Base-by-base conservation (phyloP, 2,329 filamentous ascomycete genomes). In the Claviceps cyperi region DNA sequence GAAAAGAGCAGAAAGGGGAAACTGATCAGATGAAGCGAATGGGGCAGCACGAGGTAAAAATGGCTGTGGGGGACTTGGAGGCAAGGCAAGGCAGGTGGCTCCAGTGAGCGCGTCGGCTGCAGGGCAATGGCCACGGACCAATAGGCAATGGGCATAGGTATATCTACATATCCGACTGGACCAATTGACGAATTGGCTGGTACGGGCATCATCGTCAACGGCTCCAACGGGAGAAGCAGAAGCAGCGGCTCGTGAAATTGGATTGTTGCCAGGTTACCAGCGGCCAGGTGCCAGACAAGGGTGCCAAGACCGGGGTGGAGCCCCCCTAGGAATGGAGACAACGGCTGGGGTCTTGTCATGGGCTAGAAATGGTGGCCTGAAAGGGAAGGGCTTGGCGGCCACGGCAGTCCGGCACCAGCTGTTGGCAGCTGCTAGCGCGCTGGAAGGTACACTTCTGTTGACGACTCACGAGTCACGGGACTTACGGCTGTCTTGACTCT, bases 21-120 rank as follows among this genome's bases (percentile, higher is more conserved):
- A n/a, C n/a, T n/a, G 47, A 49, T 38, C 35, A 40, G 24, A 43
- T 22, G 39, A 46, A 28, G 47, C 45, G 44, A 32, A 46, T 17
- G 40, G 48, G 50, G 46, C 48, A 37, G 41, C 39, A 24, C 48
- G 46, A 49, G 32, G 46, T 49, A 49, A 28, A 53, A 55, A 50
- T 17, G 49, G 47, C 47, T 6, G 39, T n/a, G 40, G 39, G 37
- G 40, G 17, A 40, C n/a, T n/a, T 8, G 38, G 4, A 35, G 43
- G 9, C 28, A 9, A 32, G 24, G 28, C 28, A 32, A 32, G 28
- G 47, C 17, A 36, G 43, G 49, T 43, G 6, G 19, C 9, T 22
- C 19, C 28, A 32, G 28, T 32, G 28, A 32, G 28, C 28, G 28
- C 39, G 14, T 19, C 39, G 19, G 39, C 6, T 41, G 39, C 39